phyloP scores from a whole-genome alignment of 495 filamentous ascomycete species.

The Melanomma pulvis-pyrius region DNA sequence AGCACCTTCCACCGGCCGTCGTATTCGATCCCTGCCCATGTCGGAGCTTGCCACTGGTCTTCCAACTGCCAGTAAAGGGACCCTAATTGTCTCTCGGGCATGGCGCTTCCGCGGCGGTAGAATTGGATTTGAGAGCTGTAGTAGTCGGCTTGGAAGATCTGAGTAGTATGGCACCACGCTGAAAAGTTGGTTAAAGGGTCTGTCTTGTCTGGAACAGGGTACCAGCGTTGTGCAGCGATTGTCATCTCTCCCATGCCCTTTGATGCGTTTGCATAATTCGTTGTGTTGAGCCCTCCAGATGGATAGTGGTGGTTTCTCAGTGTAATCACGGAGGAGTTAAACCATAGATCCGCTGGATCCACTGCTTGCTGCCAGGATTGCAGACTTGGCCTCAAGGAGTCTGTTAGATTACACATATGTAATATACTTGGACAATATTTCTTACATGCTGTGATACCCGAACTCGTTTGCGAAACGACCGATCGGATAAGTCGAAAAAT shows the following conservation, averaged over 20 bases:
- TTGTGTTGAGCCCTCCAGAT: conserved; percentile 53
- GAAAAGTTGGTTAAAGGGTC: conserved; percentile 66
- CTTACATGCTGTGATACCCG: conserved; percentile 69
- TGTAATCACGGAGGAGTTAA: conserved; percentile 63
- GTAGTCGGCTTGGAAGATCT: conserved; percentile 70
- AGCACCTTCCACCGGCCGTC: conserved; percentile 68
- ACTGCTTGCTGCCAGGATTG: conserved; percentile 64
- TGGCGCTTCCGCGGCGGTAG: conserved; percentile 65
- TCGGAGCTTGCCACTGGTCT: conserved; percentile 70
- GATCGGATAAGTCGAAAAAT: conserved; percentile 59
- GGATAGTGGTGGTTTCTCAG: conserved; percentile 71
- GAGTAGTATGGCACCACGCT: conserved; percentile 68
- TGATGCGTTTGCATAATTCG: conserved; percentile 46
- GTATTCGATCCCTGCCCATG: conserved; percentile 68
- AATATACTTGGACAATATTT: no score
- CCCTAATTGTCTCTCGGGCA: conserved; percentile 63
- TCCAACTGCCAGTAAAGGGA: conserved; percentile 71
- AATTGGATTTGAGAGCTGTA: conserved; percentile 66
- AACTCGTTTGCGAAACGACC: conserved; percentile 71
- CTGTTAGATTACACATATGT: no score
- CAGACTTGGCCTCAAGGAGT: no score
- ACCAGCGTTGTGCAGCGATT: conserved; percentile 60
- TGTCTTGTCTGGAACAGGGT: conserved; percentile 61
- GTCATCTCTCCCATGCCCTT: conserved; percentile 69
- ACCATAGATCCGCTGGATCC: conserved; percentile 54